Base-by-base conservation (phyloP, 768 basidiomycete species). In the Boletus rufocinnamomeus region DNA sequence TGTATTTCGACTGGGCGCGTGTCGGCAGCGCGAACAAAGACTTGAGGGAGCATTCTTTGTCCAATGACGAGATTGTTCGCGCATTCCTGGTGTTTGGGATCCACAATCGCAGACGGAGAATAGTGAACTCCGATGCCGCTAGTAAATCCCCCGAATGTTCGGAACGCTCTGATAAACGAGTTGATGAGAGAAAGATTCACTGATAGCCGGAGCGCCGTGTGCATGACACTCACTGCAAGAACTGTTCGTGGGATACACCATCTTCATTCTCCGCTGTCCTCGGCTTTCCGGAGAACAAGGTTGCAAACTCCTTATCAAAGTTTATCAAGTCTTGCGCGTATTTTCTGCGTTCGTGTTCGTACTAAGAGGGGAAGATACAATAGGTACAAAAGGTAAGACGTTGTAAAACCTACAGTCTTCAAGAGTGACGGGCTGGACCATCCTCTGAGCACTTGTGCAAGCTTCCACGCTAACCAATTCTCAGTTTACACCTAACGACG, bases 281-380 rank as follows among this genome's bases (percentile, higher is more conserved):
- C 5, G 87, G 85, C 68, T 87, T 87, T 40, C 82, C 82, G 23
- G 87, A 89, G 69, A 88, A 89, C n/a, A 89, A 73, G 16, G 77
- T 75, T 9, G 86, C 78, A 59, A 84, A 87, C 58, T 86, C 67
- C 62, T 82, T 83, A 67, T 91, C 89, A 64, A 88, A 90, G 50
- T 80, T 63, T 57, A 91, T 91, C 58, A 93, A 77, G 57, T 89
- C 87, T 70, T 86, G 80, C 0, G 90, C 89, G 58, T 83, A 88
- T 62, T 81, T 82, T 51, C 82, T 79, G 28, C 90, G 78, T 65
- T 93, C 90, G 28, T 74, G 58, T 68, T 89, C 86, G 66, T 90
- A 89, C 88, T 89, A 54, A 41, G n/a, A 19, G 19, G n/a, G 28
- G 19, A 45, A 3, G 14, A 27, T 34, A 23, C 54, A 25, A 52